Conservation (phyloP, 441 rosid species). For the Aleurites moluccanus region DNA sequence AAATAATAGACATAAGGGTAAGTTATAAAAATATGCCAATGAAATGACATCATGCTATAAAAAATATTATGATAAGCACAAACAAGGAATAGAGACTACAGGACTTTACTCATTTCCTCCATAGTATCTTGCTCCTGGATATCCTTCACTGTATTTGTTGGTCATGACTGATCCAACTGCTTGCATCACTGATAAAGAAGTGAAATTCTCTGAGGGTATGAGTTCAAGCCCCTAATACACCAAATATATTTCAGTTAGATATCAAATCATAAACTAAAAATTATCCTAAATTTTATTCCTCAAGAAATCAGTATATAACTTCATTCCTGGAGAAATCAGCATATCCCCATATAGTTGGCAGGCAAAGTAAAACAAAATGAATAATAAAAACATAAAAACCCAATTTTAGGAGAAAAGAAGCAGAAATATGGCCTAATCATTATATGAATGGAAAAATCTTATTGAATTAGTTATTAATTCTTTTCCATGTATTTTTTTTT, state of each 20-base stretch:
- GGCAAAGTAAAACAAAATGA: too few species aligned
- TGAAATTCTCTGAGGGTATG: slow-evolving; percentile 94
- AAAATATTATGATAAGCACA: slow-evolving; percentile 12
- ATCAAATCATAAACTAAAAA: neutral
- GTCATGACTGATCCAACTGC: slow-evolving; percentile 93
- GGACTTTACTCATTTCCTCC: slow-evolving; percentile 88
- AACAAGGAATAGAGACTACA: slow-evolving; percentile 12
- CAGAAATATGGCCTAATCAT: too few species aligned
- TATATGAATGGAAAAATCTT: too few species aligned
- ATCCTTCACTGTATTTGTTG: slow-evolving; percentile 96
- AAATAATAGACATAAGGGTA: neutral
- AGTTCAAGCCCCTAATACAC: slow-evolving; percentile 79
- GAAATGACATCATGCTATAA: neutral
- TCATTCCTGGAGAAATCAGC: neutral
- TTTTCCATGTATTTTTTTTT: too few species aligned
- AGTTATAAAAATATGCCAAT: neutral
- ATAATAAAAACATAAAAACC: too few species aligned
- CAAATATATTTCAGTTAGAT: slow-evolving; percentile 12
- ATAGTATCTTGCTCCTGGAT: slow-evolving; percentile 95
- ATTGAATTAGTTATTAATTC: too few species aligned
- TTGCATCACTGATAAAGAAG: slow-evolving; percentile 91
- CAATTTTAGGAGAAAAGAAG: neutral
- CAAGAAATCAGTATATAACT: too few species aligned
- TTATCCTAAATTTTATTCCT: too few species aligned
- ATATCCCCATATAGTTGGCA: neutral